These are phyloP conservation scores for Penicillium samsonianum DNA, from an alignment of 495 filamentous ascomycete species.

Conservation along the genomic window DNA sequence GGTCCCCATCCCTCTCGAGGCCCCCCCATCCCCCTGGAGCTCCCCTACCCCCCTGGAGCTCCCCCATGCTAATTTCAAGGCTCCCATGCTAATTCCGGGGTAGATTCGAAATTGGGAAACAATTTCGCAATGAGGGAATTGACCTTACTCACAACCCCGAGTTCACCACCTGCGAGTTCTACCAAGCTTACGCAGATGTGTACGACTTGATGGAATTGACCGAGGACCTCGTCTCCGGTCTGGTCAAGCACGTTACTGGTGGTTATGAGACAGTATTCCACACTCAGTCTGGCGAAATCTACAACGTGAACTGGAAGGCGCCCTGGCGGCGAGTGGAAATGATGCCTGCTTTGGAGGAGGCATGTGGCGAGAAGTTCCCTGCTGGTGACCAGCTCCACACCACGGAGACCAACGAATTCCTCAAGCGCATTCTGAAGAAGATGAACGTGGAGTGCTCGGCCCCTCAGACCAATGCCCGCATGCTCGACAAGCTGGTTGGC, in stretches of 20 bases:
- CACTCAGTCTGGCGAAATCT: slow-evolving; percentile 78
- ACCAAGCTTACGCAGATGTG: slow-evolving; percentile 90
- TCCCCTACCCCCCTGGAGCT: too few species aligned
- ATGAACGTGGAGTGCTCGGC: slow-evolving; percentile 86
- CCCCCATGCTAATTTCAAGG: too few species aligned
- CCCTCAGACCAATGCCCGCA: slow-evolving; percentile 90
- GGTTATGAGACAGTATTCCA: slow-evolving; percentile 79
- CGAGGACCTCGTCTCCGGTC: slow-evolving; percentile 88
- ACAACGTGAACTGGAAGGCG: slow-evolving; percentile 91
- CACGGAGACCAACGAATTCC: slow-evolving; percentile 79
- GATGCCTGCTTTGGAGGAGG: slow-evolving; percentile 91
- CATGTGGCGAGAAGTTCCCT: slow-evolving; percentile 90
- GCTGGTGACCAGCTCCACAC: slow-evolving; percentile 88
- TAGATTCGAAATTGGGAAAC: slow-evolving; percentile 85
- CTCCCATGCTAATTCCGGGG: too few species aligned
- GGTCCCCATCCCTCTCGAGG: too few species aligned
- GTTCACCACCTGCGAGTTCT: slow-evolving; percentile 97
- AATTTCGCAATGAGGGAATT: slow-evolving; percentile 94
- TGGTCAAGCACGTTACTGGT: slow-evolving; percentile 89
- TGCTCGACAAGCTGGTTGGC: slow-evolving; percentile 95
- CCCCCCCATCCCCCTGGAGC: too few species aligned
- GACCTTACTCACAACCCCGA: slow-evolving; percentile 98
- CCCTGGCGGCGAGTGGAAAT: slow-evolving; percentile 95
- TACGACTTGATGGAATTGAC: slow-evolving; percentile 92
- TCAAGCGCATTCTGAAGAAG: slow-evolving; percentile 82